Conservation (phyloP, 495 filamentous ascomycete genomes). For the Talaromyces stipitatus region DNA sequence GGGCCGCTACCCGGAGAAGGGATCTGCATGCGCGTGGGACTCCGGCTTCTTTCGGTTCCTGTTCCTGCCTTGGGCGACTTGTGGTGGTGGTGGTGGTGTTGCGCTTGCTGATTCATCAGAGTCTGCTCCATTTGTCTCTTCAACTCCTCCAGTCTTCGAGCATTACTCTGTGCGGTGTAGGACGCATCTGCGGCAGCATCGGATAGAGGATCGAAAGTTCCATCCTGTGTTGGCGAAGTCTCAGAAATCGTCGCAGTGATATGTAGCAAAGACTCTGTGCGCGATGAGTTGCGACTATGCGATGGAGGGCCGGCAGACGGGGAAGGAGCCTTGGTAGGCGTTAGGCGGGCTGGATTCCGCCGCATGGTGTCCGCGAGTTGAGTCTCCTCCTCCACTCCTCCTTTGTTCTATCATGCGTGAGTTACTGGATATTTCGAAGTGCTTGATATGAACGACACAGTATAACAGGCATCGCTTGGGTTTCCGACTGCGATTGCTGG, state of each 20-base stretch:
- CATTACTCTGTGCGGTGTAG: conserved; percentile 15
- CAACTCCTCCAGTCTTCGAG: conserved; percentile 34
- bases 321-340: conserved; percentile 33
- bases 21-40: not conserved
- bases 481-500: not conserved
- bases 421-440: not conserved
- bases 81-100: conserved; percentile 17
- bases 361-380: conserved; percentile 2
- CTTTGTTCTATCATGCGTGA: not conserved
- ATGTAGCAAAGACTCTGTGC: conserved; percentile 3
- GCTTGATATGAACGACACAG: not conserved
- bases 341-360: conserved; percentile 16
- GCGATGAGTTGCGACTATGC: conserved; percentile 11
- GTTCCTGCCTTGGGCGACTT: not conserved
- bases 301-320: conserved; percentile 19
- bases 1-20: not conserved
- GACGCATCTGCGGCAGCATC: not conserved
- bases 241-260: not conserved
- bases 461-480: conserved; percentile 5
- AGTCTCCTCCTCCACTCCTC: not conserved
- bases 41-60: not conserved
- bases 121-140: conserved; percentile 42
- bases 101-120: conserved; percentile 39
- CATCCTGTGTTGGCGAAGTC: not conserved
- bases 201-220: not conserved